Evolutionary conservation across 768 basidiomycete genomes (phyloP), one percentile per base, ranked within the genome.

Genomic region (Lanmaoa pseudosensibilis): DNA sequence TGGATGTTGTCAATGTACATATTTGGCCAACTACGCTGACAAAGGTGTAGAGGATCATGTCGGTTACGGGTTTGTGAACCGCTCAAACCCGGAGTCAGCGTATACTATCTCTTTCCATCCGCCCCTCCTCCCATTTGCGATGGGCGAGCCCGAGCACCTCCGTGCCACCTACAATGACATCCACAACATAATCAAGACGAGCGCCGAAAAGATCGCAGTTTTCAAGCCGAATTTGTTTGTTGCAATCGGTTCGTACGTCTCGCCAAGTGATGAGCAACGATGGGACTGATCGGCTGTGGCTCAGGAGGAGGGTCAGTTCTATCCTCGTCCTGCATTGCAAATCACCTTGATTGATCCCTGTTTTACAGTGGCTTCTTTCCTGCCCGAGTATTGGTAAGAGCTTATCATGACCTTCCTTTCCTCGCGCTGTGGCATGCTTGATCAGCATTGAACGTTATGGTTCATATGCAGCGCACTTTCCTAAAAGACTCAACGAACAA

Each of bases 201-300:
- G 80, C 2, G 85, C 88, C 2, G 77, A 78, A 46, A 77, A 81
- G 65, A 93, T 98, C 65, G 87, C 85, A 33, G 70, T 86, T 44
- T 98, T 95, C 75, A 88, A 88, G 64, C 93, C 93, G n/a, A 85
- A 93, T 70, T 73, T 93, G 57, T 75, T 95, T 66, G 81, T 95
- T 55, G 92, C 92, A 9, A 94, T 93, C 58, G 91, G 90, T 84
- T 56, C 45, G 78, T 70, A 38, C 54, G 47, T 39, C n/a, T 57
- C 34, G 45, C 32, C 37, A n/a, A 27, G 21, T n/a, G 46, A 54
- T 36, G 13, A 38, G 33, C 18, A 21, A n/a, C 38, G 11, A n/a
- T 7, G 43, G 45, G n/a, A 39, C 49, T 55, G 37, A 58, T 52
- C 21, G 32, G 30, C 44, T 8, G 27, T 39, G 46, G n/a, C 56